phyloP scores from a whole-genome alignment of 169 alveolate genomes.

The Plasmodium sp. region DNA sequence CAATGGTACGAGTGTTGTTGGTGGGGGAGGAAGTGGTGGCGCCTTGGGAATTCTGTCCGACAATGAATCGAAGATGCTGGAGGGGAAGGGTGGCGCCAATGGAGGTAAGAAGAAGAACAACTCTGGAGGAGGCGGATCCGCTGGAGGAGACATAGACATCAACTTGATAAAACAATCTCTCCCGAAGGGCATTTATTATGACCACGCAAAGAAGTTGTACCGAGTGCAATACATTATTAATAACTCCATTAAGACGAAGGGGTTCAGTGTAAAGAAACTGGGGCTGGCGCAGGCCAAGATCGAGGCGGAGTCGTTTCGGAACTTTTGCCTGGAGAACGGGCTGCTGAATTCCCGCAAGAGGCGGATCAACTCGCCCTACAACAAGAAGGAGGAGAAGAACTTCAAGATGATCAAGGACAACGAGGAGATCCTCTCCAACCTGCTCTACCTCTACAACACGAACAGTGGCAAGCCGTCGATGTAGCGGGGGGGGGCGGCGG shows the following conservation, averaged over 20 bases:
- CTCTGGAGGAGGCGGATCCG: background rate
- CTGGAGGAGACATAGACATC: constrained; percentile 6
- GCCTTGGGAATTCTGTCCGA: background rate
- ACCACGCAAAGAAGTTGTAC: constrained; percentile 59
- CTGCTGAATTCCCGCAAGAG: constrained; percentile 50
- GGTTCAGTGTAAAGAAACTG: constrained; percentile 70
- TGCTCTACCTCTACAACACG: constrained; percentile 42
- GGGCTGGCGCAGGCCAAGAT: constrained; percentile 60
- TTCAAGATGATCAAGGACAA: constrained; percentile 31
- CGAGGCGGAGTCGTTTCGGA: constrained; percentile 69
- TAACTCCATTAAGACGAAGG: constrained; percentile 71
- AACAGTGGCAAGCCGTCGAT: background rate
- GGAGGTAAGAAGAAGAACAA: constrained; percentile 5
- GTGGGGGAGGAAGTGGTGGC: background rate
- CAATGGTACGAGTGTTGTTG: background rate
- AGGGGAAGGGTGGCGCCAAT: background rate
- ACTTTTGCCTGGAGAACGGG: constrained; percentile 67
- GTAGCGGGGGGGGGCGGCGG: background rate
- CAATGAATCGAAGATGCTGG: background rate
- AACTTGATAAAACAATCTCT: constrained; percentile 35
- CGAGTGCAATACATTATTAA: constrained; percentile 63
- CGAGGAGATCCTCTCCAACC: constrained; percentile 44
- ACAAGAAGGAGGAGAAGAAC: constrained; percentile 51
- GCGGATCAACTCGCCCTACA: constrained; percentile 44
- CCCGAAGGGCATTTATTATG: constrained; percentile 73